These are phyloP conservation scores for Ceratonia siliqua DNA, from an alignment of 306 rosid genomes.

Conservation along the genomic window DNA sequence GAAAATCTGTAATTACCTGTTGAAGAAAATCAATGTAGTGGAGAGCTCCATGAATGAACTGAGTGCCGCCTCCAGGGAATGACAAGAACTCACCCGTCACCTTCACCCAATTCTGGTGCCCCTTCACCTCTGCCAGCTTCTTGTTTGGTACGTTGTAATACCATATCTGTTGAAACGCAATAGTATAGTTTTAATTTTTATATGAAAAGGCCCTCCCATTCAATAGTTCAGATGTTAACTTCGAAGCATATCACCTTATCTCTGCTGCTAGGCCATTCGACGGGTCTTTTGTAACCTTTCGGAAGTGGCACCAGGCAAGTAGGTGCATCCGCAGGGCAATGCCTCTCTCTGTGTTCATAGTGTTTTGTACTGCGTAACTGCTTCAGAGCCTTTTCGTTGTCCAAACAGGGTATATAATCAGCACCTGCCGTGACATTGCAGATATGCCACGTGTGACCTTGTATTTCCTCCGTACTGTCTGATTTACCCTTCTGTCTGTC, in stretches of 20 bases:
- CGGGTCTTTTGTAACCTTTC: constrained; percentile 55
- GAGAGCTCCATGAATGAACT: constrained; percentile 89
- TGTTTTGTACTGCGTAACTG: constrained; percentile 52
- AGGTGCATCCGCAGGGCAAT: constrained; percentile 82
- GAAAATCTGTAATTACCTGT: constrained; percentile 47
- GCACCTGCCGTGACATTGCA: constrained; percentile 72
- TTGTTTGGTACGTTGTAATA: constrained; percentile 82
- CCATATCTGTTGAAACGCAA: constrained; percentile 61
- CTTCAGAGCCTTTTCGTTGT: constrained; percentile 69
- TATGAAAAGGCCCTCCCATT: not conserved
- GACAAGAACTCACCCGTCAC: constrained; percentile 81
- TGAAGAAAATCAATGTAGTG: constrained; percentile 84
- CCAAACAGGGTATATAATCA: constrained; percentile 93
- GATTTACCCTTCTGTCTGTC: constrained; percentile 68
- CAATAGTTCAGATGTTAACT: not conserved
- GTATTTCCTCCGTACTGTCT: constrained; percentile 31
- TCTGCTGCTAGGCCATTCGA: constrained; percentile 76
- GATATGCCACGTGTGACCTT: constrained; percentile 58
- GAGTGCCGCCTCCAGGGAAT: constrained; percentile 97
- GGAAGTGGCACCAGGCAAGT: constrained; percentile 78
- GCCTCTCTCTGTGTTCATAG: constrained; percentile 88
- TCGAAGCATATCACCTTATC: constrained; percentile 64
- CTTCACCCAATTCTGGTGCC: constrained; percentile 99
- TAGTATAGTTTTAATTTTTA: not conserved
- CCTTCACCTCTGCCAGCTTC: constrained; percentile 77